Evolutionary conservation across 108 stramenopile genomes (phyloP).

Genomic region (Cyclotella atomus): DNA sequence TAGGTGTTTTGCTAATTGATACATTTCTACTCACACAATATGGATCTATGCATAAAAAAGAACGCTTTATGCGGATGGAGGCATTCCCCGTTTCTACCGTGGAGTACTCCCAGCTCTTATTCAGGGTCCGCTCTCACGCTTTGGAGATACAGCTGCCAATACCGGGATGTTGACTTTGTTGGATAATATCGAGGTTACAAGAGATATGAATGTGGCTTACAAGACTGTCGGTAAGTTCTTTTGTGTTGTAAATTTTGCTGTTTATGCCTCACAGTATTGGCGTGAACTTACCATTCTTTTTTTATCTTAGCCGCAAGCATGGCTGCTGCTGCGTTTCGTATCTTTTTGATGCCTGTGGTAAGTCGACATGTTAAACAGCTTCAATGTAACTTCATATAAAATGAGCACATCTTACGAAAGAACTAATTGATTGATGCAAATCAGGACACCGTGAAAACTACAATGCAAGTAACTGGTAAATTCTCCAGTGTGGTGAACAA

Average conservation of each 20-base stretch:
- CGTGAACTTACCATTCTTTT: no score
- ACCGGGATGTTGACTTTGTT: slow-evolving; percentile 91
- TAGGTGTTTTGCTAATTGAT: not conserved
- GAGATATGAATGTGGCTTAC: slow-evolving; percentile 82
- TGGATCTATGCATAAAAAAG: slow-evolving; percentile 4
- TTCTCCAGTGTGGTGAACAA: slow-evolving; percentile 86
- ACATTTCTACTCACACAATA: not conserved
- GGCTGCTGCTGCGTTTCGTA: slow-evolving; percentile 92
- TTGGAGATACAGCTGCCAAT: slow-evolving; percentile 99
- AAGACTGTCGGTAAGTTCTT: slow-evolving; percentile 76
- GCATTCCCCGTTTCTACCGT: slow-evolving; percentile 95
- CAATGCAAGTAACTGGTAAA: slow-evolving; percentile 98
- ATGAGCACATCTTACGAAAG: not conserved
- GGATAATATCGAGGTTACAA: slow-evolving; percentile 84
- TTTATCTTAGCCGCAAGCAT: slow-evolving; percentile 63
- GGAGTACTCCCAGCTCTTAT: slow-evolving; percentile 92
- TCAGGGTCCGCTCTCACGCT: slow-evolving; percentile 93
- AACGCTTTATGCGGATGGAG: slow-evolving; percentile 96
- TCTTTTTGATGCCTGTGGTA: slow-evolving; percentile 96
- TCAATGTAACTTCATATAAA: no score
- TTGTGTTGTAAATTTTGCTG: no score
- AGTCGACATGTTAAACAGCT: slow-evolving; percentile 41
- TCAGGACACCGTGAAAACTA: slow-evolving; percentile 86
- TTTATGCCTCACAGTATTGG: no score
- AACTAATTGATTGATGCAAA: not conserved